phyloP scores from a whole-genome alignment of 2,329 filamentous ascomycete genomes.

The Domatiomyces globalis region DNA sequence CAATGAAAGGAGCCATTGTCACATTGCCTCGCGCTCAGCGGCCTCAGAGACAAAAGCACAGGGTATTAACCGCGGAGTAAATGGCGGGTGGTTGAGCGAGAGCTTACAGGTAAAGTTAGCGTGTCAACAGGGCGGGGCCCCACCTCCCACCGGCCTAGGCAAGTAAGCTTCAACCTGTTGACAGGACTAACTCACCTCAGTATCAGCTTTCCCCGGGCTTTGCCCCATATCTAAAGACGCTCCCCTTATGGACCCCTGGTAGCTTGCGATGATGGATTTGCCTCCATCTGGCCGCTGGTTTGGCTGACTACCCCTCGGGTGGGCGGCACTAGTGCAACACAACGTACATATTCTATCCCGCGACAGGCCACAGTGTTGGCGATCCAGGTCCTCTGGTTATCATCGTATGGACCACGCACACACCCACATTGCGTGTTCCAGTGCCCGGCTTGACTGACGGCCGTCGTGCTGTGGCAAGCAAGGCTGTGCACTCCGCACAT shows the following conservation, averaged over 20 bases:
- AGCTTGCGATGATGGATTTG: not conserved
- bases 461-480: not conserved
- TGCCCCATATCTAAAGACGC: not conserved
- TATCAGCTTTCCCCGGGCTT: not conserved
- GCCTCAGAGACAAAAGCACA: not conserved
- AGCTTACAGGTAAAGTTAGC: too few relatives aligned
- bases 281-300: not conserved
- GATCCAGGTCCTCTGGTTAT: not conserved
- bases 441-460: not conserved
- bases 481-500: not conserved
- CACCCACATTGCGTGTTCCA: not conserved
- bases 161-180: not conserved
- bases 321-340: not conserved
- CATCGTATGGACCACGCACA: not conserved
- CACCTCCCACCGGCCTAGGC: not conserved
- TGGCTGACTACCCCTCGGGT: not conserved
- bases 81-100: too few relatives aligned
- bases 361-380: too few relatives aligned
- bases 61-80: too few relatives aligned
- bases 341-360: not conserved
- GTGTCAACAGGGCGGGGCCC: too few relatives aligned
- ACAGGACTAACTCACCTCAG: not conserved
- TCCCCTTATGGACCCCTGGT: not conserved
- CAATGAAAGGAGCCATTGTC: not conserved
- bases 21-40: not conserved